These are phyloP conservation scores for Mucor piriformis DNA, from an alignment of 371 early-diverging fungal genomes.

Conservation along the genomic window DNA sequence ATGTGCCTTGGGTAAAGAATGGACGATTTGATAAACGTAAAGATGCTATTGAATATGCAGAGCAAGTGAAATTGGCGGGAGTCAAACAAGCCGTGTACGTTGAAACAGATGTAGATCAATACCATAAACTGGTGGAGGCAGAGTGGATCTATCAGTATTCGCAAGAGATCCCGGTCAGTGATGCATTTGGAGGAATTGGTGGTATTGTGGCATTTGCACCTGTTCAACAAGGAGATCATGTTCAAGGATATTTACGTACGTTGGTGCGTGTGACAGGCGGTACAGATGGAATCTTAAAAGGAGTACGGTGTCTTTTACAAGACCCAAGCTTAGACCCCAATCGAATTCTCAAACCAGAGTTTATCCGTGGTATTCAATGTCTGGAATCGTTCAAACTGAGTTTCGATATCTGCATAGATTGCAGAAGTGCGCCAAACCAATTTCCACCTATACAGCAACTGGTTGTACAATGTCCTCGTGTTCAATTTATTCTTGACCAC, in stretches of 20 bases:
- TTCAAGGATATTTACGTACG: slow-evolving; percentile 30
- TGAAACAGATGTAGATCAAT: slow-evolving; percentile 33
- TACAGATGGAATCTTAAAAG: slow-evolving; percentile 23
- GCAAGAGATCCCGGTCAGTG: slow-evolving; percentile 10
- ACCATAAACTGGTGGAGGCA: slow-evolving; percentile 44
- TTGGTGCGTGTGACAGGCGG: slow-evolving; percentile 26
- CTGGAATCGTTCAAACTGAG: slow-evolving; percentile 33
- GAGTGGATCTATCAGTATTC: slow-evolving; percentile 43
- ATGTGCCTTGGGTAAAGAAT: slow-evolving; percentile 34
- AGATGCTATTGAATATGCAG: slow-evolving; percentile 23
- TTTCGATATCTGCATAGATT: slow-evolving; percentile 48
- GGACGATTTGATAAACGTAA: slow-evolving; percentile 22
- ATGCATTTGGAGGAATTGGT: slow-evolving; percentile 39
- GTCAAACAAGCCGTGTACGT: slow-evolving; percentile 22
- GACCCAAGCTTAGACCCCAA: slow-evolving; percentile 36
- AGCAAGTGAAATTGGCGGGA: slow-evolving; percentile 1
- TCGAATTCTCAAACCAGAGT: slow-evolving; percentile 24
- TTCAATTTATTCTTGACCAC: slow-evolving; percentile 50
- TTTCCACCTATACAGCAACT: slow-evolving; percentile 40
- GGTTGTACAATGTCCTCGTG: slow-evolving; percentile 42
- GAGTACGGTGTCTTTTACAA: slow-evolving; percentile 44
- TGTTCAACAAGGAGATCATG: slow-evolving; percentile 39
- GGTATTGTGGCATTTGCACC: slow-evolving; percentile 53
- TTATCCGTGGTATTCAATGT: slow-evolving; percentile 34
- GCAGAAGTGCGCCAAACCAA: slow-evolving; percentile 37